Base-by-base conservation (phyloP, 805 yeast species). In the Nematodospora valgi region DNA sequence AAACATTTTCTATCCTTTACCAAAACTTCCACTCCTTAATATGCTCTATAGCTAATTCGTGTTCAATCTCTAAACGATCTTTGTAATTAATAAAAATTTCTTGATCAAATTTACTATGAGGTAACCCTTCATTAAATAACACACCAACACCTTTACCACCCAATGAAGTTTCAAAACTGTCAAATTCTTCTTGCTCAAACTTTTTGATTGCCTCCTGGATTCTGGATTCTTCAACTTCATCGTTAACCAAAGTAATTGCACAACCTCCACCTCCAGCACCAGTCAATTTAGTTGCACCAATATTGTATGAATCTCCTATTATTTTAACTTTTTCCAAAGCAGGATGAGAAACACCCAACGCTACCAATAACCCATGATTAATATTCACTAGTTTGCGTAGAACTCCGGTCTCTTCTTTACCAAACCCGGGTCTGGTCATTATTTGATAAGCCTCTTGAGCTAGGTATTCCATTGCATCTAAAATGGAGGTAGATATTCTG, bases 211-310 rank as follows among this genome's bases (percentile, higher is more conserved):
- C 68, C 4, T 59, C 52, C 8, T 64, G 56, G 6, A 74, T 54
- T 3, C 53, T 58, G 2, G 46, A 54, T 13, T 57, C 66, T 1
- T 48, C 47, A 1, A 56, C 60, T 2, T 63, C 67, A 26, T 73
- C 78, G 31, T 74, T 64, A 11, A 89, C 67, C 24, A 93, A 61
- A 0, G 98, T 93, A 37, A 93, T 82, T 8, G 98, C 95, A 67
- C 98, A 93, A 2, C 98, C 98, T 33, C 98, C 98, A 14, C 98
- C 98, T 23, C 98, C 98, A 0, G 98, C 98, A 27, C 98, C 98
- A 0, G 98, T 93, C 36, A 93, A 72, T 57, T 93, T 93, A 0
- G 98, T 91, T 39, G 83, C 79, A 6, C 98, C 98, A 12, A 93
- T 58, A 4, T 65, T 54, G 38, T 76, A 49, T 33, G 69, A 71